phyloP scores from a whole-genome alignment of 2,329 filamentous ascomycete genomes.

The Grosmannia penicillata region DNA sequence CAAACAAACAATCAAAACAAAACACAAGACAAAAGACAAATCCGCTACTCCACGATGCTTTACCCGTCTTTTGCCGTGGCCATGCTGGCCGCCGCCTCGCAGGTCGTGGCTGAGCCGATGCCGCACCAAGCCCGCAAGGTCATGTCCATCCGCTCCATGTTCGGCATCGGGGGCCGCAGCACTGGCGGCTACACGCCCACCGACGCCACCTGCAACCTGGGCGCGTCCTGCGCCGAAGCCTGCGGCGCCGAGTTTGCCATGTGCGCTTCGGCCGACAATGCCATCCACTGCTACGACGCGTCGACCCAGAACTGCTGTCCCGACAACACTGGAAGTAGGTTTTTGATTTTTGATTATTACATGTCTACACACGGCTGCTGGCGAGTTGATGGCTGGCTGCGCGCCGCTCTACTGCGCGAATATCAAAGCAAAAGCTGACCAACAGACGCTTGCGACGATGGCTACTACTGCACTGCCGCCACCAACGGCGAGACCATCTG shows the following conservation, averaged over 20 bases:
- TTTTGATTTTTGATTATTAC: neutral
- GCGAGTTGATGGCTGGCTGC: too few species aligned
- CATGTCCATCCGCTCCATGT: conserved; percentile 20
- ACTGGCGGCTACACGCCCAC: conserved; percentile 33
- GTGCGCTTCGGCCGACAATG: conserved; percentile 32
- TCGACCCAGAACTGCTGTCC: conserved; percentile 41
- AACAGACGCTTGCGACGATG: conserved; percentile 46
- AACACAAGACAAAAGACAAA: neutral
- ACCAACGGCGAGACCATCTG: conserved; percentile 41
- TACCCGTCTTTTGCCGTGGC: conserved; percentile 23
- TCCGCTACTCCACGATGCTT: conserved; percentile 26
- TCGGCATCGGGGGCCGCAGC: conserved; percentile 29
- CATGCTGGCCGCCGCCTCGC: conserved; percentile 25
- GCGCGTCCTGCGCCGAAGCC: conserved; percentile 37
- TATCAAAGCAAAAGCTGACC: too few species aligned
- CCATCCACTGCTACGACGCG: conserved; percentile 45
- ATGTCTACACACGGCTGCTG: too few species aligned
- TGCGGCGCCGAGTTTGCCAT: conserved; percentile 35
- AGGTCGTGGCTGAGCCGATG: conserved; percentile 17
- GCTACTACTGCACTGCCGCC: conserved; percentile 43
- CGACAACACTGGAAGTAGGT: conserved; percentile 40
- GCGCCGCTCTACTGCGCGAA: too few species aligned
- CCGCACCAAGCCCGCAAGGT: conserved; percentile 19
- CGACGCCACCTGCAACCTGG: conserved; percentile 31
- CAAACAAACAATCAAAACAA: neutral